Evolutionary conservation across 768 basidiomycete genomes (phyloP), one percentile per base, ranked within the genome.

Genomic region (Punctularia strigosozonata): DNA sequence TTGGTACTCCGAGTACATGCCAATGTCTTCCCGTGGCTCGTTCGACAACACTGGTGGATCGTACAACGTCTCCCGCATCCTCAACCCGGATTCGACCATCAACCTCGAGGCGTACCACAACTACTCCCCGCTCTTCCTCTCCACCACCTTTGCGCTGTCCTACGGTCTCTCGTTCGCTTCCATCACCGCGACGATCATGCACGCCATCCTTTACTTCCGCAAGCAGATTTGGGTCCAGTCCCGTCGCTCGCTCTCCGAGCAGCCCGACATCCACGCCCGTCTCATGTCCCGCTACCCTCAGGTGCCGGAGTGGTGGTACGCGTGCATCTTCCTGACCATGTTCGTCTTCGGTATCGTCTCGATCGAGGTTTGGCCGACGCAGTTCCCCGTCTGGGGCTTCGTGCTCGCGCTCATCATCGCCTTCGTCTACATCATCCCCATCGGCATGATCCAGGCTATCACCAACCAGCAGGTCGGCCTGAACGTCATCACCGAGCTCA

Each of bases 371-470:
- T 82, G 77, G 77, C 68, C 73, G n/a, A 71, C 79, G 10, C 54
- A 65, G 22, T 71, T 82, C 65, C 75, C 77, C 4, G 70, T 80
- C 25, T 81, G 79, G 79, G 79, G 75, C 13, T 61, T 79, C 32
- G 49, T 77, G 1, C 56, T 76, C 8, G 69, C 74, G 4, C 52
- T 77, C 28, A 4, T 62, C 21, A 63, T 74, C 22, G 54, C 73
- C 0, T 68, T 63, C 46, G 51, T 80, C 47, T 88, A 87, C 48
- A 68, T 80, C 42, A 73, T 91, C 34, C 88, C 88, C 10, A 74
- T 80, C 39, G 83, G 80, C 46, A 77, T 84, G 72, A 83, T 87
- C 43, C 77, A 84, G 48, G 81, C 82, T 1, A 73, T 85, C 46
- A 87, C 84, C 22, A 87, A 87, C 55, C 77, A 81, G 49, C 79